Conservation (phyloP, 371 early-diverging fungal species). For the Mortierella sp. region DNA sequence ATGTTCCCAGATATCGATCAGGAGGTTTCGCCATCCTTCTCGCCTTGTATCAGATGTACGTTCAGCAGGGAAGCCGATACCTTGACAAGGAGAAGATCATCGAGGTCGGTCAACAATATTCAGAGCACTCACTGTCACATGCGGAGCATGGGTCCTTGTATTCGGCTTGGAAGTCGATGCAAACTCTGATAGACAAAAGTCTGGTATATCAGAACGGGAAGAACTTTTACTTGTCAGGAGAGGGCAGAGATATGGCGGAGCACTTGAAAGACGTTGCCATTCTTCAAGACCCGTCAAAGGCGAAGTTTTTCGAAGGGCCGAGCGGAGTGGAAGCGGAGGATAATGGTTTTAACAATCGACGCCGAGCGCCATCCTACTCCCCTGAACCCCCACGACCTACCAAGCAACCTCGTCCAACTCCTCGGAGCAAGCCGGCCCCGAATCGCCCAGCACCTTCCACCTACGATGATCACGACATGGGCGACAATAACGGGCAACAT, state of each 20-base stretch:
- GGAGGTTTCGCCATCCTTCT: conserved; percentile 92
- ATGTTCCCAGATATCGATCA: conserved; percentile 88
- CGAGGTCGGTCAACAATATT: conserved; percentile 71
- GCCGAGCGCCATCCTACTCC: background rate
- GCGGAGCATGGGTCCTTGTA: conserved; percentile 69
- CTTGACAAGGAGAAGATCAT: conserved; percentile 74
- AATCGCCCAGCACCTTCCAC: background rate
- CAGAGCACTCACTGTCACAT: conserved; percentile 77
- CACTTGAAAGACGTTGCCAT: conserved; percentile 57
- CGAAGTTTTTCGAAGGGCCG: background rate
- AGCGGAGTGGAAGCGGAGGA: background rate
- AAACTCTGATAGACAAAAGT: conserved; percentile 76
- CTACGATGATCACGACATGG: background rate
- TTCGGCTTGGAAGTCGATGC: conserved; percentile 87
- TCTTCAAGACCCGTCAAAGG: background rate
- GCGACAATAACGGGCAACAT: background rate
- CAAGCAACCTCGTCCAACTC: background rate
- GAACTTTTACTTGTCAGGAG: conserved; percentile 80
- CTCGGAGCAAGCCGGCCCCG: background rate
- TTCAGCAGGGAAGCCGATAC: conserved; percentile 30
- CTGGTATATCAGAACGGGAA: conserved; percentile 76
- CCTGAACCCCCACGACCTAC: background rate
- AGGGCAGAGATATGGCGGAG: conserved; percentile 76
- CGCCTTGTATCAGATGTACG: conserved; percentile 69
- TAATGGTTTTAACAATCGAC: background rate